A percentile compares a stretch with the other conserved stretches of the same genome.
Evolutionary conservation across 1,284 basidiomycete genomes (phyloP).

Genomic region (Vanrija pseudolonga): DNA sequence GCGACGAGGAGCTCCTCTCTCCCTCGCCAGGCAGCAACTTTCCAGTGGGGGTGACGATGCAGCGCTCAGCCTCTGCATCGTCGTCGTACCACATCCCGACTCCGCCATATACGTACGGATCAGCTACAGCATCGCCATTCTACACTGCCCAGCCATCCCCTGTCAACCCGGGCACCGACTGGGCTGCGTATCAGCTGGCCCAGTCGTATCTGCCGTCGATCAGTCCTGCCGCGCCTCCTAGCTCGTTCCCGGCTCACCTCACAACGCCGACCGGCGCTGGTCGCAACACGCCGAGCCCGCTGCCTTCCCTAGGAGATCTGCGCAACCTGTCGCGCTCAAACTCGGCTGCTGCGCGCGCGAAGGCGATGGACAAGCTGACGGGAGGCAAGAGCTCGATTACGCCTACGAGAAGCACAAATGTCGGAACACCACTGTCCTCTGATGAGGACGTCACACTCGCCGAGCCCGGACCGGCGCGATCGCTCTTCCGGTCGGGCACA

Average conservation of each 20-base stretch:
- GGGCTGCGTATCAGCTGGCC: constrained; percentile 39
- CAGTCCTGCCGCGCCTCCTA: constrained; percentile 25
- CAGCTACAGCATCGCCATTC: constrained; percentile 14
- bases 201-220: constrained; percentile 39
- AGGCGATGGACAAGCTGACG: constrained; percentile 47
- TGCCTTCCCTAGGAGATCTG: constrained; percentile 44
- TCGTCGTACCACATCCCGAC: constrained; percentile 33
- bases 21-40: constrained; percentile 27
- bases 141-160: constrained; percentile 20
- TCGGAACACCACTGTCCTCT: constrained; percentile 6
- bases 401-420: constrained; percentile 7
- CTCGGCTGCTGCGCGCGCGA: constrained; percentile 43
- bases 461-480: constrained; percentile 12
- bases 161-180: constrained; percentile 26
- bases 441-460: constrained; percentile 22
- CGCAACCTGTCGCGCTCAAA: constrained; percentile 46
- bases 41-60: constrained; percentile 22
- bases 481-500: constrained; percentile 34
- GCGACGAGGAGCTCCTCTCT: constrained; percentile 36
- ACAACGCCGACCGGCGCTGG: constrained; percentile 11
- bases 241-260: constrained; percentile 12
- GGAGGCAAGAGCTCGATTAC: constrained; percentile 28
- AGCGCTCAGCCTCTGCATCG: constrained; percentile 34
- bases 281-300: constrained; percentile 41
- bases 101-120: constrained; percentile 19